Percentiles rank a stretch among this genome's conserved stretches.
Conservation (phyloP, 208 protist species). For the Leishmania lainsoni region DNA sequence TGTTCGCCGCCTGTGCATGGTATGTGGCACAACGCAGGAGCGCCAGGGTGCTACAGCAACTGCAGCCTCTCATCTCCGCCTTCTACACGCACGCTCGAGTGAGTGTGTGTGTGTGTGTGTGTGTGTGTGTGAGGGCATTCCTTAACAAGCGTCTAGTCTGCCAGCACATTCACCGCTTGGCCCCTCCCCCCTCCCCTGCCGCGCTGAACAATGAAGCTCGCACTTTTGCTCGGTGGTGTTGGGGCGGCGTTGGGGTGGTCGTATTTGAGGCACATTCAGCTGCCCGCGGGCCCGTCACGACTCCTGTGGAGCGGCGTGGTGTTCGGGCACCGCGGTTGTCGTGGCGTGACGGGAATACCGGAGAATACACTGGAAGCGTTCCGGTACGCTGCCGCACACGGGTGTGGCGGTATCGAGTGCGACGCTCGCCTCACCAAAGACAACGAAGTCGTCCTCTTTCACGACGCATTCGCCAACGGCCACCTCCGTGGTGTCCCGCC, state of each 20-base stretch:
- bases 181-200: not conserved
- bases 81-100: not conserved
- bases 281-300: slow-evolving; percentile 74
- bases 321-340: slow-evolving; percentile 91
- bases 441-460: slow-evolving; percentile 83
- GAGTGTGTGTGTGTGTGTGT: not conserved
- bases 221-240: slow-evolving; percentile 25
- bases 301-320: slow-evolving; percentile 76
- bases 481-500: slow-evolving; percentile 48
- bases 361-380: slow-evolving; percentile 91
- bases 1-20: not conserved
- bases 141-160: not conserved
- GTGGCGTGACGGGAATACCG: slow-evolving; percentile 62
- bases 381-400: slow-evolving; percentile 76
- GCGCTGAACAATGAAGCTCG: slow-evolving; percentile 21
- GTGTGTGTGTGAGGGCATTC: not conserved
- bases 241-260: slow-evolving; percentile 66
- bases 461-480: slow-evolving; percentile 62
- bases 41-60: not conserved
- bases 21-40: not conserved
- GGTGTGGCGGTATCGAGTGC: slow-evolving; percentile 76
- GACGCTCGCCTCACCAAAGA: slow-evolving; percentile 90
- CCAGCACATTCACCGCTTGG: not conserved
- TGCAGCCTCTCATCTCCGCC: not conserved
- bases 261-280: slow-evolving; percentile 68